phyloP scores from a whole-genome alignment of 2,329 filamentous ascomycete species.

The Zasmidium angulare region DNA sequence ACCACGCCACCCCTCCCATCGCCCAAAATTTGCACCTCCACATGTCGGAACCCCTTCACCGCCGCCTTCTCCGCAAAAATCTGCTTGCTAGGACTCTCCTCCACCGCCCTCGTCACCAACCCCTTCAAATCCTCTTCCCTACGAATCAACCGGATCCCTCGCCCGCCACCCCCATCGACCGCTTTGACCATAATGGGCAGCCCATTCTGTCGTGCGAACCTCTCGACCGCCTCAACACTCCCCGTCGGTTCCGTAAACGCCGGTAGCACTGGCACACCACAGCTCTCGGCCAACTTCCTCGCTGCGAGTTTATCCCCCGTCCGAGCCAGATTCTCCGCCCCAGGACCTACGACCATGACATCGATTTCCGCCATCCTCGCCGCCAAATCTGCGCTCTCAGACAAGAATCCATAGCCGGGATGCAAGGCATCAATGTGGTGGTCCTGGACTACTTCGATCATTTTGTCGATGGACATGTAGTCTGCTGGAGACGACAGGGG shows the following conservation, averaged over 20 bases:
- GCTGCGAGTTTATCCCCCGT: conserved; percentile 59
- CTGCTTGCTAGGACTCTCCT: conserved; percentile 58
- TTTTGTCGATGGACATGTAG: conserved; percentile 53
- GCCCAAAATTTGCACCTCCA: conserved; percentile 62
- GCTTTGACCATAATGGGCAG: conserved; percentile 64
- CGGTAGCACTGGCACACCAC: conserved; percentile 53
- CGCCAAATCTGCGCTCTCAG: conserved; percentile 55
- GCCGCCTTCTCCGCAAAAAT: conserved; percentile 64
- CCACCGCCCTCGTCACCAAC: conserved; percentile 51
- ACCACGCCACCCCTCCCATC: conserved; percentile 53
- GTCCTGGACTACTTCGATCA: conserved; percentile 50
- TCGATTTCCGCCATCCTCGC: conserved; percentile 48
- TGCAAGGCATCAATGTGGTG: conserved; percentile 57
- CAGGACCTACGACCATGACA: conserved; percentile 55
- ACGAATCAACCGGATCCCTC: conserved; percentile 58
- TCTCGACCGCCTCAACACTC: conserved; percentile 42
- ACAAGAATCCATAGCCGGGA: conserved; percentile 64
- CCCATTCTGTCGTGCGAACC: conserved; percentile 60
- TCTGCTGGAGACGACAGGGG: conserved; percentile 51
- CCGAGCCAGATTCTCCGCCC: conserved; percentile 56
- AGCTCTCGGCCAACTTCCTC: conserved; percentile 51
- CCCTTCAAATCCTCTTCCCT: conserved; percentile 46
- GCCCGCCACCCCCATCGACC: conserved; percentile 62
- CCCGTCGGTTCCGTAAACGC: conserved; percentile 49
- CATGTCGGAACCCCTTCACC: conserved; percentile 59